A percentile compares a stretch with the other conserved stretches of the same genome.
These are phyloP conservation scores for Hordeum vulgare DNA, from an alignment of 176 grass and related monocot genomes.

Conservation along the genomic window MorexV3_pseudomolecules_assembly NC_058523.1:536814131-536814630, in stretches of 20 bases:
- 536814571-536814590: slow-evolving; percentile 41
- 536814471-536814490: slow-evolving; percentile 35
- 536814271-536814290: slow-evolving; percentile 50
- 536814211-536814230: slow-evolving; percentile 56
- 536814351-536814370: slow-evolving; percentile 69
- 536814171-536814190: slow-evolving; percentile 68
- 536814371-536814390: slow-evolving; percentile 97
- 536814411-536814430: slow-evolving; percentile 46
- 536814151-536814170: slow-evolving; percentile 74
- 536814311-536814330: slow-evolving; percentile 57
- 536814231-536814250: slow-evolving; percentile 43
- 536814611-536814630: slow-evolving; percentile 63
- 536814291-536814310: slow-evolving; percentile 77
- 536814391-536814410: slow-evolving; percentile 52
- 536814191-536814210: slow-evolving; percentile 24
- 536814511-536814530: slow-evolving; percentile 41
- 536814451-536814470: slow-evolving; percentile 59
- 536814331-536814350: slow-evolving; percentile 53
- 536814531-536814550: slow-evolving; percentile 56
- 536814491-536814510: slow-evolving; percentile 66
- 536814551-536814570: slow-evolving; percentile 30
- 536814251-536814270: slow-evolving; percentile 67
- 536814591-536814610: slow-evolving; percentile 66
- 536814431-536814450: slow-evolving; percentile 36
- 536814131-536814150: slow-evolving; percentile 43